Evolutionary conservation across 2,329 filamentous ascomycete genomes (phyloP), one percentile per base, ranked within the genome.

Genomic region (Monilinia fructicola): DNA sequence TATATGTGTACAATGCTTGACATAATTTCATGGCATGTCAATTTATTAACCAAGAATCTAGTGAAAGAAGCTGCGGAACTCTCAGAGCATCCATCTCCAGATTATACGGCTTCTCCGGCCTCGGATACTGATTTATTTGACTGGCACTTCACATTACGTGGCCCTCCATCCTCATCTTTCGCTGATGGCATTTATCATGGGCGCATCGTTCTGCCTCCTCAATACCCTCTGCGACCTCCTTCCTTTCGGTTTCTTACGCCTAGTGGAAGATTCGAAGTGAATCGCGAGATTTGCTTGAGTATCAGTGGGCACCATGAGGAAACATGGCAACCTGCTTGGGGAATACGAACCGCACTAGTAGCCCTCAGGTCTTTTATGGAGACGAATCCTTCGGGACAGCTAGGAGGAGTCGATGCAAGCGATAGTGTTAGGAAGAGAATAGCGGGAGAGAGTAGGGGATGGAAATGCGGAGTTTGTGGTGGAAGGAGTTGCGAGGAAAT

Each of bases 251-350:
- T 99, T 82, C 84, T 92, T 9, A 98, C 95, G 0, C 93, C 95
- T 0, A 91, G 88, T 35, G 95, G 94, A 64, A 87, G 95, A 69
- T 99, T 99, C 79, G 95, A 98, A 78, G 89, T 93, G 65, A 99
- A 99, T 77, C 88, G 95, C 71, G 94, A 98, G 81, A 98, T 99
- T 73, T 99, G 95, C 76, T 86, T 99, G 21, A 92, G 87, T 74
- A 99, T 98, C 74, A 91, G 87, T 63, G 94, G 93, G 2, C 94
- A 97, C 78, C 95, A 99, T 79, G 95, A 98, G 78, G 95, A 98
- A 81, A 96, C 92, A 21, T 99, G 95, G 95, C 94, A 97, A 83
- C 95, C 95, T 0, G 95, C 95, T 0, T 99, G 95, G 95, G 95
- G 95, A 0, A 90, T 99, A 12, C 85, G 95, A 68, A 98, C 95